Conservation (phyloP, 331 rosid genomes). For the Quercus phellos region DNA sequence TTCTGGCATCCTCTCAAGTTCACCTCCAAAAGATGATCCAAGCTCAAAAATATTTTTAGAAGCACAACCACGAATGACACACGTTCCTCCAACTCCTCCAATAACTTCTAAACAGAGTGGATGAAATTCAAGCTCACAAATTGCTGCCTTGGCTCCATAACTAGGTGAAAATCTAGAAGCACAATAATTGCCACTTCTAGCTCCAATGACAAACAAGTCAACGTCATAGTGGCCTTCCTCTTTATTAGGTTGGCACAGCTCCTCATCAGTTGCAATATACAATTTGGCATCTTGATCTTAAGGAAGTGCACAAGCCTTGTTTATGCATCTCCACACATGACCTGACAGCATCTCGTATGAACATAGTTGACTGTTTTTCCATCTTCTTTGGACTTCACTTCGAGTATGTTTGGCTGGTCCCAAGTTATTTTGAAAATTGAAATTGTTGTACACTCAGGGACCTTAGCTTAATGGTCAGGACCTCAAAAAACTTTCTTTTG, state of each 20-base stretch:
- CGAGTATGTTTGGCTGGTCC: slow-evolving; percentile 51
- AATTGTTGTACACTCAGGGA: slow-evolving; percentile 32
- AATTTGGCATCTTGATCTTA: slow-evolving; percentile 73
- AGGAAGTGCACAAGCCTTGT: slow-evolving; percentile 60
- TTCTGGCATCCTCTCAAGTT: too few species aligned
- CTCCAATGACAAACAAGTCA: slow-evolving; percentile 86
- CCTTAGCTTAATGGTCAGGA: neutral
- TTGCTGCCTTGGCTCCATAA: slow-evolving; percentile 88
- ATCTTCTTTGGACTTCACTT: slow-evolving; percentile 61
- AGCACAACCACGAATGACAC: slow-evolving; percentile 20
- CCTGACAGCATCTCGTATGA: slow-evolving; percentile 85
- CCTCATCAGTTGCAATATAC: slow-evolving; percentile 76
- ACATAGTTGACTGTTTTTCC: slow-evolving; percentile 64
- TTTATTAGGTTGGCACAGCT: slow-evolving; percentile 34
- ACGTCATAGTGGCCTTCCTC: slow-evolving; percentile 49
- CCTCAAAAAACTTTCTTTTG: too few species aligned
- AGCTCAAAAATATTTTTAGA: too few species aligned
- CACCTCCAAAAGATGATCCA: too few species aligned
- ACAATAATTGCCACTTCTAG: slow-evolving; percentile 98
- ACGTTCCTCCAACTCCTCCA: slow-evolving; percentile 99
- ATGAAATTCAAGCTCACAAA: slow-evolving; percentile 89
- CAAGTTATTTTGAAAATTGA: slow-evolving; percentile 66
- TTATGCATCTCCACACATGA: slow-evolving; percentile 68
- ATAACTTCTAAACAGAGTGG: slow-evolving; percentile 71
- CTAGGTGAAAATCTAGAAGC: slow-evolving; percentile 79